Conservation (phyloP, 1,284 basidiomycete genomes). For the Trametes sp. region DNA sequence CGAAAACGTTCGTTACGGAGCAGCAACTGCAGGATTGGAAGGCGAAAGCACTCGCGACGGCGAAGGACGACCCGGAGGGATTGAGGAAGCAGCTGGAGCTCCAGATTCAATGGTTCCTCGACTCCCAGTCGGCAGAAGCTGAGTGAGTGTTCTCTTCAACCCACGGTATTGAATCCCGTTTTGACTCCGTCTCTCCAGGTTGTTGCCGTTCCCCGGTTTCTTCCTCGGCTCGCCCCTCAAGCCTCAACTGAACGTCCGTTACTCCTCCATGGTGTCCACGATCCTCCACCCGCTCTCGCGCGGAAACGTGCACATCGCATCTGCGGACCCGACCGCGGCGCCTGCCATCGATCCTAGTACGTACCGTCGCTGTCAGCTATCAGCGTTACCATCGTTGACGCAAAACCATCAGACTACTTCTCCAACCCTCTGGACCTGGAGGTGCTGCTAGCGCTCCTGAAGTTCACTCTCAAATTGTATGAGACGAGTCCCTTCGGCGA, state of each 20-base stretch:
- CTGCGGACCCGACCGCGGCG: constrained; percentile 48
- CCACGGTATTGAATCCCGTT: no score
- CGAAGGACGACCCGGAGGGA: constrained; percentile 1
- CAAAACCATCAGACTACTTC: constrained; percentile 15
- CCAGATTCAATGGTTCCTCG: constrained; percentile 11
- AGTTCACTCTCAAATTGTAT: constrained; percentile 24
- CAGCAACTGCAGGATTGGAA: constrained; percentile 12
- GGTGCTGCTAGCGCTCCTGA: constrained; percentile 23
- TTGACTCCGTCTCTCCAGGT: background rate
- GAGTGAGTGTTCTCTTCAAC: constrained; percentile 9
- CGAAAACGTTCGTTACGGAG: constrained; percentile 10
- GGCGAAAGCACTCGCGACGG: background rate
- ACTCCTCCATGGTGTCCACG: constrained; percentile 11
- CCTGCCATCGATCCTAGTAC: constrained; percentile 52
- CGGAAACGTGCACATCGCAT: constrained; percentile 51
- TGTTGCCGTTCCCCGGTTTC: constrained; percentile 16
- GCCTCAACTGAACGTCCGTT: constrained; percentile 9
- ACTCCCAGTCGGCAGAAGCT: constrained; percentile 16
- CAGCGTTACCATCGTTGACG: background rate
- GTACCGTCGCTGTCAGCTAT: background rate
- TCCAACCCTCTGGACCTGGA: constrained; percentile 30
- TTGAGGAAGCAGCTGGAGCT: constrained; percentile 18
- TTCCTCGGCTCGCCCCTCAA: constrained; percentile 3
- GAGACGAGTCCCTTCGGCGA: constrained; percentile 28
- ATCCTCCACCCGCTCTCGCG: constrained; percentile 40